Evolutionary conservation across 2,329 filamentous ascomycete species (phyloP), one percentile per base, ranked within the genome.

Genomic region (Aaosphaeria arxii): DNA sequence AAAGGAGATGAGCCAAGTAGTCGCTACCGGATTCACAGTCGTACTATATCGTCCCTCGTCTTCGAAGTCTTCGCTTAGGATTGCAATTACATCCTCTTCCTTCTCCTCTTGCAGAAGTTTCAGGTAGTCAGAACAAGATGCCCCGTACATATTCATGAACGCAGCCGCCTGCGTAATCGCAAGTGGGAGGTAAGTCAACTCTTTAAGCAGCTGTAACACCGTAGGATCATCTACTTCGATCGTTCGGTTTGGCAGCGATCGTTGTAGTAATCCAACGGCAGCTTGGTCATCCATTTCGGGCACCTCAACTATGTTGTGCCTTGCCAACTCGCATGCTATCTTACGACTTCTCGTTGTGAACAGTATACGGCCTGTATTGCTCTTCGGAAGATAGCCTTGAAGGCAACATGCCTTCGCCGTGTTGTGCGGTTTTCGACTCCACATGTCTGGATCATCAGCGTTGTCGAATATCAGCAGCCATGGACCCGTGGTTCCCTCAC

Each of bases 391-490:
- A 44, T 28, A 33, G 43, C 43, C 29, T 1, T 24, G 17, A 24
- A 24, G 17, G 17, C 17, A 24, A 24, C 17, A 24, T 24, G 17
- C 17, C 42, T 42, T 5, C 68, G 52, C n/a, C 33, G 33, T 9
- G 47, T 5, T 2, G 49, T 30, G 5, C 24, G 40, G 11, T 17
- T 30, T 17, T 30, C 40, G 35, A 36, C 24, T 13, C 33, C 39
- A 30, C 5, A 73, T 46, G 4, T 64, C 49, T 2, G 43, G 42
- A 46, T 77, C 70, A 44, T 77, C 72, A 7, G 69, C 70, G 42
- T 75, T 77, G 46, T 77, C 73, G 13, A 77, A 36, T 28, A 77
- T 58, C 30, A 76, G 39, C 1, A 77, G 56, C 74, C 72, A 77
- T 1, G 48, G 51, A 2, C 59, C 0, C 46, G 46, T n/a, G 11